Base-by-base conservation (phyloP, 225 moss, liverwort and hornwort species). In the Asterella californica region DNA sequence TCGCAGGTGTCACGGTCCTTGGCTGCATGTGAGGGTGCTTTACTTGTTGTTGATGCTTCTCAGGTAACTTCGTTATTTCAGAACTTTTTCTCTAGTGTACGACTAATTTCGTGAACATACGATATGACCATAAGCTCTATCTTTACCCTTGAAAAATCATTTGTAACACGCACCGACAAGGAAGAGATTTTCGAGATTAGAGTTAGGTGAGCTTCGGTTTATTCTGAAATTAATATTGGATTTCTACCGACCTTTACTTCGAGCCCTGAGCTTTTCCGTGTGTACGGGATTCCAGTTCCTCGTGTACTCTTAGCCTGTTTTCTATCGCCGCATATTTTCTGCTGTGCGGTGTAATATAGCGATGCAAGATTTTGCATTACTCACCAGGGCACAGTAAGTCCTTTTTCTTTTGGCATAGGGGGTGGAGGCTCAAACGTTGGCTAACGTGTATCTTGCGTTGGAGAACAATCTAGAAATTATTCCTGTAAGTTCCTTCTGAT, bases 21-120 rank as follows among this genome's bases (percentile, higher is more conserved):
- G 87, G 96, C 94, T 84, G 96, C 96, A 72, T 96, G 96, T 81
- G 96, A 96, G 81, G 96, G 96, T 36, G 96, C 94, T 52, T 87
- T 96, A 75, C 83, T 96, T 66, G 96, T 96, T 76, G 96, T 96
- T 64, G 96, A 96, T 82, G 92, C 94, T 38, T 96, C 96, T 74
- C 96, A 96, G 91, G 93, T 83, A 71, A 72, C 15, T 65, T 24
- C 9, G 38, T n/a, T 5, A 2, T 47, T 50, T 73, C 63, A 78
- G 3, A 50, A 45, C 37, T 46, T 74, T 36, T 3, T 47, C 14
- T 47, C 21, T 25, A 45, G 42, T 25, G n/a, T 24, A 42, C 24
- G 5, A 25, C 1, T 37, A 37, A 42, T 34, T 19, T 10, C 0
- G 15, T 37, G 22, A 37, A 34, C 10, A 65, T 65, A 36, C 36